phyloP scores from a whole-genome alignment of 257 asterid genomes.

The Solanum chiquidenum region DNA sequence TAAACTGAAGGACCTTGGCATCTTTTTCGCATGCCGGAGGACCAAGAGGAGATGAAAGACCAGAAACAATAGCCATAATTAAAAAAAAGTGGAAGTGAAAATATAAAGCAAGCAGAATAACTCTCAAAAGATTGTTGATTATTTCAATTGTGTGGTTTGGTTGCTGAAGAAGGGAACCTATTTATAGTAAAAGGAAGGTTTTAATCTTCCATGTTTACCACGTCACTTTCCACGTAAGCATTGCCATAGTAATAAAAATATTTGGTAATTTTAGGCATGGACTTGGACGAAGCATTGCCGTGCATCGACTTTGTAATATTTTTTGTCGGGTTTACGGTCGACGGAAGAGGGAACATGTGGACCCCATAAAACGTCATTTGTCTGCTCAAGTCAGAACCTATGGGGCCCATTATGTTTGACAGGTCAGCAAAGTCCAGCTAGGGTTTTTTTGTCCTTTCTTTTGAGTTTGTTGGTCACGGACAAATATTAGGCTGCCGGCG shows the following conservation, averaged over 20 bases:
- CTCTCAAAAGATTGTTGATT: not conserved
- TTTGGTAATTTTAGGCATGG: constrained; percentile 2
- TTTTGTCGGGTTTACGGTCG: not conserved
- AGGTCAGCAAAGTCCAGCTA: constrained; percentile 16
- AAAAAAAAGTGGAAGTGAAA: not conserved
- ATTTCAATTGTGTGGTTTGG: not conserved
- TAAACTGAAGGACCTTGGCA: constrained; percentile 44
- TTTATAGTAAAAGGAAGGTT: constrained; percentile 2
- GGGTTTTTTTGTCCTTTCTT: constrained; percentile 12
- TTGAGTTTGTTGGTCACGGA: constrained; percentile 12
- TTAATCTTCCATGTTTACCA: not conserved
- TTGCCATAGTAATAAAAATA: not conserved
- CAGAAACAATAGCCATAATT: constrained; percentile 36
- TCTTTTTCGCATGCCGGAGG: constrained; percentile 42
- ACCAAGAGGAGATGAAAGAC: constrained; percentile 16
- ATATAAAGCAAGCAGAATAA: not conserved
- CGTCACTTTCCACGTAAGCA: constrained; percentile 4
- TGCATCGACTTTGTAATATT: constrained; percentile 8
- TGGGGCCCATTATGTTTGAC: constrained; percentile 10
- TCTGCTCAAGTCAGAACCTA: not conserved
- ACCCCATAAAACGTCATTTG: not conserved
- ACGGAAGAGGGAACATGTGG: constrained; percentile 6
- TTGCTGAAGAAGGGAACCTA: not conserved
- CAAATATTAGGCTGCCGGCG: constrained; percentile 26
- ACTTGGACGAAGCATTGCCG: constrained; percentile 10